Evolutionary conservation across 23 red algal genomes (phyloP).

Genomic region (Gracilaria gracilis): DNA sequence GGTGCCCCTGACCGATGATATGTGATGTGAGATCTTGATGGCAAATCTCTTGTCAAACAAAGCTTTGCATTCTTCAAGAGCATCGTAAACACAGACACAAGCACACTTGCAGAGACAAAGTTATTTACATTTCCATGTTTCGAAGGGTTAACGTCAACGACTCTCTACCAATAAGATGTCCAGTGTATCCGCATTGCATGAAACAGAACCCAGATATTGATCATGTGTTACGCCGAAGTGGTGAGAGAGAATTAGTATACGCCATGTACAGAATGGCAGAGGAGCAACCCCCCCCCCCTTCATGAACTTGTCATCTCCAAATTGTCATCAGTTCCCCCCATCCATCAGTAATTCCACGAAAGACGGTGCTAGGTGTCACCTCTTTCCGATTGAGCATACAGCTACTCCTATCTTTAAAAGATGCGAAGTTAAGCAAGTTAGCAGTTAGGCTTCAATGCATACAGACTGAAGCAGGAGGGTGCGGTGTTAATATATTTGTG

Average conservation of each 20-base stretch:
- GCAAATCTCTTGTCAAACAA: too few relatives aligned
- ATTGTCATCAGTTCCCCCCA: background rate
- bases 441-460: background rate
- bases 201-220: background rate
- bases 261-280: background rate
- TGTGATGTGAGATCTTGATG: too few relatives aligned
- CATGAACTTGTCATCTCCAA: background rate
- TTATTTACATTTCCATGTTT: background rate
- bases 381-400: background rate
- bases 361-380: background rate
- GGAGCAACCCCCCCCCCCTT: background rate
- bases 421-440: conserved; percentile 11
- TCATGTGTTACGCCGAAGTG: background rate
- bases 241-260: background rate
- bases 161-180: background rate
- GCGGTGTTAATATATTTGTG: background rate
- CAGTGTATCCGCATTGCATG: background rate
- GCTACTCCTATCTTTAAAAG: background rate
- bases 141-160: background rate
- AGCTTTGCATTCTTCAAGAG: too few relatives aligned
- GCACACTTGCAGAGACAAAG: background rate
- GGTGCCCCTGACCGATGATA: too few relatives aligned
- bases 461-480: background rate
- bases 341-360: background rate
- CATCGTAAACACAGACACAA: background rate